Base-by-base conservation (phyloP, 2,329 filamentous ascomycete genomes). In the Ustulina deusta region DNA sequence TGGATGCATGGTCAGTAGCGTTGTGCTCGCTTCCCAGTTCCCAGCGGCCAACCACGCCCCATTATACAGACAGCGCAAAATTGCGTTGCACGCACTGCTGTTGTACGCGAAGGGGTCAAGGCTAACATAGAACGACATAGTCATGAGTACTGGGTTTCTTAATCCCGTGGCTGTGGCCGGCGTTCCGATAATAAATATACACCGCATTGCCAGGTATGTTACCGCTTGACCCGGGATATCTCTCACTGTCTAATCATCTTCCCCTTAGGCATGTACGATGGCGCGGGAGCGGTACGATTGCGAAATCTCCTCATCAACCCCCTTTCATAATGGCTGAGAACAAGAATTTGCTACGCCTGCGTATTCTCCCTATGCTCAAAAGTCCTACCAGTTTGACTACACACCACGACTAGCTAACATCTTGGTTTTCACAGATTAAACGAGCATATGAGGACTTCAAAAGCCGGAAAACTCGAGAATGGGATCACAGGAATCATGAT, bases 131-230 rank as follows among this genome's bases (percentile, higher is more conserved):
- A 27, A 29, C 25, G 25, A 15, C n/a, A 54, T 51, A 69, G 69
- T 69, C 7, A 67, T 69, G 66, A 71, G 69, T 42, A 49, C 65
- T 2, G 81, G 84, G 1, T 96, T 97, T 77, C 82, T 97, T 55
- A 84, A 86, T 9, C 92, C 93, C 1, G 77, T 97, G 7, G 84
- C 87, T 38, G 81, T 79, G 13, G 87, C 84, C 0, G 86, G 85
- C 0, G 83, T 95, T 40, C 86, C 85, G 27, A 89, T 95, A 51
- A 94, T 97, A 75, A 97, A 97, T 77, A 80, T 97, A 46, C 93
- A 97, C 76, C 93, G 68, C 66, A 62, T 60, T 71, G 27, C 66
- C 63, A 60, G 69, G 69, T 69, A 61, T 32, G 63, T 44, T 27
- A 17, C n/a, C 42, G 87, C 48, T 42, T 25, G 1, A 34, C 34